Percentiles rank a stretch among this genome's conserved stretches.
These are phyloP conservation scores for Trichomonas vaginalis DNA, from an alignment of 208 protist species.

Conservation along the genomic window DNA sequence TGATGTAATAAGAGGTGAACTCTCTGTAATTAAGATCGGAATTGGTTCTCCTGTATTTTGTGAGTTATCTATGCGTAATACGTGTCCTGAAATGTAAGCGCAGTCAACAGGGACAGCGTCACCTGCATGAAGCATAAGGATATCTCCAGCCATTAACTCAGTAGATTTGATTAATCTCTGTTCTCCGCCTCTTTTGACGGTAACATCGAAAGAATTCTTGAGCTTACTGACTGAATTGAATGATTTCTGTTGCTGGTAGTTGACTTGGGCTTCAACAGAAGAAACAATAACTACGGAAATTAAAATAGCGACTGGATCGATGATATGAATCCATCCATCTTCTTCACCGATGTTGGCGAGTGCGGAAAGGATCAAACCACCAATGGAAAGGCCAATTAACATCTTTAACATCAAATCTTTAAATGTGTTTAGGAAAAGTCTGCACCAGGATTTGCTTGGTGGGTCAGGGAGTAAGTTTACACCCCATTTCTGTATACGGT, in stretches of 20 bases:
- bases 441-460: not conserved
- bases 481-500: not conserved
- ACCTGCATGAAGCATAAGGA: constrained; percentile 19
- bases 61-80: constrained; percentile 11
- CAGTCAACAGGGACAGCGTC: constrained; percentile 24
- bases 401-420: not conserved
- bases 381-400: not conserved
- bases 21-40: not conserved
- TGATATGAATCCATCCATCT: not conserved
- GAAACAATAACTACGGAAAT: not conserved
- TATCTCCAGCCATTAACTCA: constrained; percentile 9
- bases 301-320: not conserved
- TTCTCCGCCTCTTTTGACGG: not conserved
- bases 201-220: not conserved
- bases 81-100: not conserved
- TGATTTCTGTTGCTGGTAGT: not conserved
- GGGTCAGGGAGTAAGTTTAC: not conserved
- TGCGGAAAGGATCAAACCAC: not conserved
- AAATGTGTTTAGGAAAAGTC: not conserved
- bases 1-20: constrained; percentile 9
- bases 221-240: not conserved
- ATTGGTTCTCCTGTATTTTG: constrained; percentile 25
- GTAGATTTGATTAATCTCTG: not conserved
- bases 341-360: not conserved
- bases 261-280: not conserved